Evolutionary conservation across 306 rosid species (phyloP).

Genomic region (Casuarina equisetifolia): DNA sequence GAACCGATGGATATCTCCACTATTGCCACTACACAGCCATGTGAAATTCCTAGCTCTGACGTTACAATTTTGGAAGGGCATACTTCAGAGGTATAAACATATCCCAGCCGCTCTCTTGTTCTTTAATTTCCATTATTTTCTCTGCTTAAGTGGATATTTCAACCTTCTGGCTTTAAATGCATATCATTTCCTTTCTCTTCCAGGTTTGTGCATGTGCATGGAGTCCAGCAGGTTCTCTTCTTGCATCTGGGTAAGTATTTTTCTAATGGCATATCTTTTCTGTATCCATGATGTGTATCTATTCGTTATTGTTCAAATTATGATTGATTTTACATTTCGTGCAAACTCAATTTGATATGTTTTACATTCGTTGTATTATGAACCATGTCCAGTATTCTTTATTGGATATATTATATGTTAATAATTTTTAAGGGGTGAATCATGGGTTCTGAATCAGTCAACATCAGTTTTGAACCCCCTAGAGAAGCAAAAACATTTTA

Average conservation of each 20-base stretch:
- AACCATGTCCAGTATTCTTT: neutral
- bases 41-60: slow-evolving; percentile 76
- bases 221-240: slow-evolving; percentile 93
- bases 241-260: slow-evolving; percentile 85
- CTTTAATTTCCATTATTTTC: slow-evolving; percentile 10
- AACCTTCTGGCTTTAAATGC: slow-evolving; percentile 5
- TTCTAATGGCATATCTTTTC: neutral
- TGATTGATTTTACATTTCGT: neutral
- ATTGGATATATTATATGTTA: neutral
- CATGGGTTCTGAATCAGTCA: neutral
- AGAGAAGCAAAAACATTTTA: neutral
- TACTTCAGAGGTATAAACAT: slow-evolving; percentile 75
- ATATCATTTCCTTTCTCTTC: slow-evolving; percentile 35
- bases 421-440: neutral
- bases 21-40: slow-evolving; percentile 53
- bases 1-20: slow-evolving; percentile 76
- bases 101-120: neutral
- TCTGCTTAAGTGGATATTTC: slow-evolving; percentile 3
- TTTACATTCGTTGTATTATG: neutral
- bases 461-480: neutral
- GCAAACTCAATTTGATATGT: neutral
- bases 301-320: neutral
- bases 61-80: slow-evolving; percentile 93
- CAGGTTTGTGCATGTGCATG: slow-evolving; percentile 99
- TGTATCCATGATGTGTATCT: neutral